Conservation (phyloP, 805 yeast genomes). For the Saccharomycopsis fodiens region DNA sequence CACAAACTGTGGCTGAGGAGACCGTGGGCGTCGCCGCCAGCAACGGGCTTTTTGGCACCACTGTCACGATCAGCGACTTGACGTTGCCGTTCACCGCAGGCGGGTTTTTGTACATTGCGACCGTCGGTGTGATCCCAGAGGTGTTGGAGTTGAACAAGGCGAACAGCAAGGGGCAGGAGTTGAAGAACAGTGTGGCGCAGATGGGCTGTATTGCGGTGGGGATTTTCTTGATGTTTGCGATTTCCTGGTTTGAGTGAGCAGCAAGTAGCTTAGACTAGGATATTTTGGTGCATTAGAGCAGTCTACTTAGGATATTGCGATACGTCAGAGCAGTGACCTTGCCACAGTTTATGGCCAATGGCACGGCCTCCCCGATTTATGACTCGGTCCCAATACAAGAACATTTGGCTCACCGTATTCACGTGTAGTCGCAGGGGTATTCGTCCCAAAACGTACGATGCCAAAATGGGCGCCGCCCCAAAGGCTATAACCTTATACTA, state of each 20-base stretch:
- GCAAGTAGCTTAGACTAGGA: no score
- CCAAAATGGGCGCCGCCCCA: no score
- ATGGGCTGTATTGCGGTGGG: slow-evolving; percentile 45
- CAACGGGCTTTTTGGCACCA: slow-evolving; percentile 42
- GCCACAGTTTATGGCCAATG: not conserved
- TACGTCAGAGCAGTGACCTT: not conserved
- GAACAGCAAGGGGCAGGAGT: slow-evolving; percentile 32
- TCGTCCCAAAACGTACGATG: no score
- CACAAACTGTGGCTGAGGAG: not conserved
- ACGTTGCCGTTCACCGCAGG: slow-evolving; percentile 72
- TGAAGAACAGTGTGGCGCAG: slow-evolving; percentile 37
- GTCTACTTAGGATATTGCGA: no score
- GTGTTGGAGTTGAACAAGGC: slow-evolving; percentile 38
- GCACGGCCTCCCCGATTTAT: no score
- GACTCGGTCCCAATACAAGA: not conserved
- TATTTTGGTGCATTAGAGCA: no score
- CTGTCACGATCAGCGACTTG: slow-evolving; percentile 41
- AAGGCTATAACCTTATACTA: no score
- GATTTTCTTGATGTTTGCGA: slow-evolving; percentile 46
- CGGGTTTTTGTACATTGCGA: slow-evolving; percentile 64
- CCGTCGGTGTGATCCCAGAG: slow-evolving; percentile 72
- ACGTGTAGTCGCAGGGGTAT: no score
- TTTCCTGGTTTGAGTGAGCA: slow-evolving; percentile 44
- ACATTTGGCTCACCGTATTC: not conserved
- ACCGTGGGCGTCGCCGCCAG: slow-evolving; percentile 15